phyloP scores from a whole-genome alignment of 2,329 filamentous ascomycete genomes.

The Xylariaceae sp. region DNA sequence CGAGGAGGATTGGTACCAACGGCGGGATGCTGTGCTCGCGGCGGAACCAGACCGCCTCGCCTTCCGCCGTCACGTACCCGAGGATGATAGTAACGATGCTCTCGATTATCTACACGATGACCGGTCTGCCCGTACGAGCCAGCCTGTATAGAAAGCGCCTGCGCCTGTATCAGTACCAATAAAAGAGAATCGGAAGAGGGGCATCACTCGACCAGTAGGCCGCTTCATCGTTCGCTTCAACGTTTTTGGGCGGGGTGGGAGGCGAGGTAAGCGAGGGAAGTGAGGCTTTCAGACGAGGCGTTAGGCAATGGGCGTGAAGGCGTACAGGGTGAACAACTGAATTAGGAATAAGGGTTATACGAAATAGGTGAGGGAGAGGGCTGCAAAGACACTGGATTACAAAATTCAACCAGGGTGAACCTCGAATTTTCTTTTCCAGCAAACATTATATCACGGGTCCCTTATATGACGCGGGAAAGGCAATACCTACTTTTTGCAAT shows the following conservation, averaged over 20 bases:
- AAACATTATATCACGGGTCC: no score
- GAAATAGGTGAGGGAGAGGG: background rate
- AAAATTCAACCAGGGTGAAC: no score
- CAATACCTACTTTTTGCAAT: no score
- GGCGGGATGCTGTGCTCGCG: constrained; percentile 49
- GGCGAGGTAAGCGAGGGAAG: background rate
- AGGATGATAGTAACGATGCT: constrained; percentile 19
- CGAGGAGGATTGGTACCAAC: constrained; percentile 61
- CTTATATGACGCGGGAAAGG: no score
- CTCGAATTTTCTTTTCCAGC: no score
- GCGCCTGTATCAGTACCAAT: no score
- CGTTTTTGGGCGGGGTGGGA: background rate
- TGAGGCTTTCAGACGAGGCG: background rate
- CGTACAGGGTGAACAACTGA: background rate
- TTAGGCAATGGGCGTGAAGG: background rate
- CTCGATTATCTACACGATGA: constrained; percentile 12
- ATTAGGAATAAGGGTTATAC: background rate
- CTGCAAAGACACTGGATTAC: background rate
- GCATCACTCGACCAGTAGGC: background rate
- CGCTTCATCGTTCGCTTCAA: background rate
- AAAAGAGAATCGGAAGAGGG: background rate
- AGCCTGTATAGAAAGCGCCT: constrained; percentile 6
- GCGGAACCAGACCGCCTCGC: constrained; percentile 23
- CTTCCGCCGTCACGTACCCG: constrained; percentile 1
- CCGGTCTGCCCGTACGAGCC: constrained; percentile 1